These are phyloP conservation scores for Pyricularia grisea DNA, from an alignment of 2,329 filamentous ascomycete species.

Conservation along the genomic window DNA sequence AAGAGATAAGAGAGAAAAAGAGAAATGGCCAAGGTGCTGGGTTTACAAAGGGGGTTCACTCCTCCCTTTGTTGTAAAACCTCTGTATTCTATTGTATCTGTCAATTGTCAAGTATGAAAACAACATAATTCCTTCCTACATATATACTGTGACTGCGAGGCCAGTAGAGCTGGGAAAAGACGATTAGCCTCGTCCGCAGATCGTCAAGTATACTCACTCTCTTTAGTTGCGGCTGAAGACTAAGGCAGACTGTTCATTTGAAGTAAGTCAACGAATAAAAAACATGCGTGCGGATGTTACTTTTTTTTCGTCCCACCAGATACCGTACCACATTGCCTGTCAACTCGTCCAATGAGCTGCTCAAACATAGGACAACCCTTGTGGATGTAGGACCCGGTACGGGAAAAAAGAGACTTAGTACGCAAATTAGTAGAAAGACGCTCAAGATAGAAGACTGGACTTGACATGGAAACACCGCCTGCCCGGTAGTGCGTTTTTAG, in stretches of 20 bases:
- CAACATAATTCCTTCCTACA: not conserved
- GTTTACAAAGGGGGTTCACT: not conserved
- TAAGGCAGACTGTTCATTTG: not conserved
- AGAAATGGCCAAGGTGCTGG: not conserved
- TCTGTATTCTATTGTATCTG: not conserved
- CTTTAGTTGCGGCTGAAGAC: not conserved
- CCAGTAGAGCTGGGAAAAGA: not conserved
- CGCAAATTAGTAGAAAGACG: not conserved
- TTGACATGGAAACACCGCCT: not conserved
- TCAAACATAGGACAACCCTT: not conserved
- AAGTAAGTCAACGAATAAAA: not conserved
- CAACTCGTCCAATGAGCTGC: not conserved
- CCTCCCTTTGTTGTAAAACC: not conserved
- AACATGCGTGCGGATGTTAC: not conserved
- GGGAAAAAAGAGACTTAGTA: not conserved
- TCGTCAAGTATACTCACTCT: not conserved
- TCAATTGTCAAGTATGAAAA: not conserved
- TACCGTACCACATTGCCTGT: not conserved
- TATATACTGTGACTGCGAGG: not conserved
- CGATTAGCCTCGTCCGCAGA: not conserved
- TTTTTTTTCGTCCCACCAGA: not conserved
- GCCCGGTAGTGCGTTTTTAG: conserved; percentile 1
- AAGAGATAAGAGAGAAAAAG: no score
- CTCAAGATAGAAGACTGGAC: not conserved
- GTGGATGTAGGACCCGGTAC: not conserved